Evolutionary conservation across 305 asterid genomes (phyloP).

Genomic region (Fraxinus baroniana): DNA sequence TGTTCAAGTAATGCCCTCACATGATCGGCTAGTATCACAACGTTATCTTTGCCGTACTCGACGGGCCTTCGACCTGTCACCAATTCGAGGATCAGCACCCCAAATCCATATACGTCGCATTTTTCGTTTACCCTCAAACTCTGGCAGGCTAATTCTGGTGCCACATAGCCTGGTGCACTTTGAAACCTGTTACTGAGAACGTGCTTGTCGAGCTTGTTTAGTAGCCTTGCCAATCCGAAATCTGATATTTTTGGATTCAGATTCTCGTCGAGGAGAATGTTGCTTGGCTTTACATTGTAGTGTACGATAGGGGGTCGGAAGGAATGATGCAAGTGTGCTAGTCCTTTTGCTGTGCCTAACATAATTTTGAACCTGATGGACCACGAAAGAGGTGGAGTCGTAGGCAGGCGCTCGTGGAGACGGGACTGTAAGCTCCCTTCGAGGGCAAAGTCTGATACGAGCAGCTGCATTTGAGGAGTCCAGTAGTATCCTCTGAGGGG

Average conservation of each 20-base stretch:
- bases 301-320: conserved; percentile 79
- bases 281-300: conserved; percentile 80
- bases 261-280: conserved; percentile 68
- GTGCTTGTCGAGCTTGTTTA: conserved; percentile 61
- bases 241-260: conserved; percentile 69
- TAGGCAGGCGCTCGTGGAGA: conserved; percentile 50
- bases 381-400: conserved; percentile 59
- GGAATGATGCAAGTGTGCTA: conserved; percentile 79
- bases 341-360: conserved; percentile 81
- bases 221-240: conserved; percentile 68
- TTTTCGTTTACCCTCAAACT: conserved; percentile 86
- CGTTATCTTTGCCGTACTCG: conserved; percentile 82
- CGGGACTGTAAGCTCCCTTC: conserved; percentile 63
- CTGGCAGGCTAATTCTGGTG: conserved; percentile 89
- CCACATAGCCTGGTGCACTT: conserved; percentile 79
- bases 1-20: conserved; percentile 73
- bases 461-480: conserved; percentile 85
- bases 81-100: conserved; percentile 80
- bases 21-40: conserved; percentile 72
- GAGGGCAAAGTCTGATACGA: conserved; percentile 67
- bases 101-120: conserved; percentile 85
- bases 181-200: conserved; percentile 59
- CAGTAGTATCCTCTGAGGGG: conserved; percentile 78
- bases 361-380: conserved; percentile 61
- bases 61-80: conserved; percentile 76